Percentiles rank a stretch among this genome's conserved stretches.
These are phyloP conservation scores for Chalciporus piperatus DNA, from an alignment of 768 basidiomycete genomes.

Conservation along the genomic window DNA sequence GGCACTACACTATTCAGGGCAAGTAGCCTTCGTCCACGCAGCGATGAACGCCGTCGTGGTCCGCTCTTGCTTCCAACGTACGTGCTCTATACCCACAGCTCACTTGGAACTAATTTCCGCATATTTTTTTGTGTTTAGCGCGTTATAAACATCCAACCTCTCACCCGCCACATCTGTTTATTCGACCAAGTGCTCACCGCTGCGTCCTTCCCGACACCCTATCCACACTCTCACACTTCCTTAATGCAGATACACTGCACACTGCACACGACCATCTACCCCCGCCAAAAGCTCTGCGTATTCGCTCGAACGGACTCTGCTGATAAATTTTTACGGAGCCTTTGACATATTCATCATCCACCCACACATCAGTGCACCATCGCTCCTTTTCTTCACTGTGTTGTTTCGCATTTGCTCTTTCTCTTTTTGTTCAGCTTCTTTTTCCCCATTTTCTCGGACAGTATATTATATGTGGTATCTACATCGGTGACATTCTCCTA, in stretches of 20 bases:
- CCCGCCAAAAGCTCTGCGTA: neutral
- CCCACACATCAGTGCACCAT: neutral
- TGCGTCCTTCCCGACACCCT: neutral
- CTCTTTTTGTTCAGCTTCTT: too few relatives aligned
- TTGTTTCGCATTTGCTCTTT: neutral
- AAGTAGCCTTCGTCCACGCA: neutral
- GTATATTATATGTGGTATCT: neutral
- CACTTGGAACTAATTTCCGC: neutral
- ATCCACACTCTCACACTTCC: neutral
- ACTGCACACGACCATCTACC: neutral
- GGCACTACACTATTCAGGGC: constrained; percentile 25
- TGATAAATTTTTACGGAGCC: neutral
- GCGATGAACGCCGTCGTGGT: too few relatives aligned
- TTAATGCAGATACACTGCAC: neutral
- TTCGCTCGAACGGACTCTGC: neutral
- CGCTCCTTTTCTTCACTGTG: neutral
- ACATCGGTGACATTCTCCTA: neutral
- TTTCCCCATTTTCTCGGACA: neutral
- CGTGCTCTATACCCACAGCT: neutral
- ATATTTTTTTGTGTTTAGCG: neutral
- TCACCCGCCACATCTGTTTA: neutral
- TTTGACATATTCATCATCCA: neutral
- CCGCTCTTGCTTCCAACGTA: constrained; percentile 1
- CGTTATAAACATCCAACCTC: neutral
- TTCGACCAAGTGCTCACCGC: neutral